Percentiles rank a stretch among this genome's conserved stretches.
Evolutionary conservation across 768 basidiomycete genomes (phyloP).

Genomic region (Mycena pura): DNA sequence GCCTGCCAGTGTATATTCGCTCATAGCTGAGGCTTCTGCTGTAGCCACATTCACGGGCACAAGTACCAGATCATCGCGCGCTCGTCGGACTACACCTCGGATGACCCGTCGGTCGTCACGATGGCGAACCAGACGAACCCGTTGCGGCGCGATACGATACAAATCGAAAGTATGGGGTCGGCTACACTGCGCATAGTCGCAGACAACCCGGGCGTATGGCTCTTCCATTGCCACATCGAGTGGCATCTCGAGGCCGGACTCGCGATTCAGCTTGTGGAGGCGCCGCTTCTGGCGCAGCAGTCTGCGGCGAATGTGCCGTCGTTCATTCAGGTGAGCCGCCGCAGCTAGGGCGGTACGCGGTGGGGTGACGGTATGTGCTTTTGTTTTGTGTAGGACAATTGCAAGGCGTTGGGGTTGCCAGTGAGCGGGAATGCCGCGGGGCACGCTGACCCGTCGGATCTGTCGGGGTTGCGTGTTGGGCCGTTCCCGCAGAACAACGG

Average conservation of each 20-base stretch:
- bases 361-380: too few relatives aligned
- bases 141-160: conserved; percentile 89
- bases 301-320: conserved; percentile 58
- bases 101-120: conserved; percentile 77
- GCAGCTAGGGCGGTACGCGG: too few relatives aligned
- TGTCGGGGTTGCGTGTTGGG: conserved; percentile 66
- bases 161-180: conserved; percentile 70
- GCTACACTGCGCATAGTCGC: conserved; percentile 81
- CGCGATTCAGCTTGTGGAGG: conserved; percentile 84
- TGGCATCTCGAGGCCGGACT: conserved; percentile 89
- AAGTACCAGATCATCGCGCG: conserved; percentile 83
- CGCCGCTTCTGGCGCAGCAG: conserved; percentile 74
- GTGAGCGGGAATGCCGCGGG: conserved; percentile 90
- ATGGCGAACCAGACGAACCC: conserved; percentile 85
- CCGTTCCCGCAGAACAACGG: conserved; percentile 78
- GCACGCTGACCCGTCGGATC: conserved; percentile 68
- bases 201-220: conserved; percentile 93
- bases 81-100: conserved; percentile 70
- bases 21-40: background rate
- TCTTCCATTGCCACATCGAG: conserved; percentile 87
- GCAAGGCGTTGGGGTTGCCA: conserved; percentile 62
- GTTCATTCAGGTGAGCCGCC: too few relatives aligned
- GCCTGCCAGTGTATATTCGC: background rate
- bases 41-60: conserved; percentile 91
- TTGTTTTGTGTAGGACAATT: too few relatives aligned